Evolutionary conservation across 345 rosid genomes (phyloP).

Genomic region (Linum tenue): DNA sequence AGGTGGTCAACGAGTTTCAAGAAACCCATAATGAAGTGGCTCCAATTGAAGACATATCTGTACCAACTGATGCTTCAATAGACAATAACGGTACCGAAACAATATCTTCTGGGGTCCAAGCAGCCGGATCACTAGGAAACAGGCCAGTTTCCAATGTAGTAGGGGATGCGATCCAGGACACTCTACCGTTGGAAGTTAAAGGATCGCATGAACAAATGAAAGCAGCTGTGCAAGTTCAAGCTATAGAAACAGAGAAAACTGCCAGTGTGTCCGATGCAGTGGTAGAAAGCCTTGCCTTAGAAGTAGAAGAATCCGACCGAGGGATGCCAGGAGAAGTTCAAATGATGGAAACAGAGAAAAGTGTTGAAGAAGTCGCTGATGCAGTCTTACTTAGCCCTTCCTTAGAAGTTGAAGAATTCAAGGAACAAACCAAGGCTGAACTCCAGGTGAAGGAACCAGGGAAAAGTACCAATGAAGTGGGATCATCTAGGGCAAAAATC

Average conservation of each 20-base stretch:
- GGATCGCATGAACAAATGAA: not conserved
- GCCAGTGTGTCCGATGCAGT: not conserved
- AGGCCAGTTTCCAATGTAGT: not conserved
- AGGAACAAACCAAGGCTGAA: not conserved
- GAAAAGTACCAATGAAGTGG: not conserved
- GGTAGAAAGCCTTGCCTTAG: not conserved
- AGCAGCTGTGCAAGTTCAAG: not conserved
- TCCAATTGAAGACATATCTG: not conserved
- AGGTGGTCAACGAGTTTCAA: not conserved
- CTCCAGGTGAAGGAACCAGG: not conserved
- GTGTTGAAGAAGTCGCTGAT: not conserved
- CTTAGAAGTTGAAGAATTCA: not conserved
- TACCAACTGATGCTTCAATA: not conserved
- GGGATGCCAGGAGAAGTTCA: constrained; percentile 15
- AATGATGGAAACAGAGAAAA: constrained; percentile 5
- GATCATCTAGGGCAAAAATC: constrained; percentile 12
- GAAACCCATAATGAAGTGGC: not conserved
- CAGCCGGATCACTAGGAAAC: not conserved
- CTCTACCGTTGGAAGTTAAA: not conserved
- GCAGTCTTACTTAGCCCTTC: not conserved
- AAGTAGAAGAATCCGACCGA: constrained; percentile 14
- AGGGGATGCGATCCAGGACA: not conserved
- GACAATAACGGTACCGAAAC: not conserved
- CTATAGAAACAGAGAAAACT: not conserved
- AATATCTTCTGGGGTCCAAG: not conserved